phyloP scores from a whole-genome alignment of 495 filamentous ascomycete genomes.

The Penicillium mononematosum region DNA sequence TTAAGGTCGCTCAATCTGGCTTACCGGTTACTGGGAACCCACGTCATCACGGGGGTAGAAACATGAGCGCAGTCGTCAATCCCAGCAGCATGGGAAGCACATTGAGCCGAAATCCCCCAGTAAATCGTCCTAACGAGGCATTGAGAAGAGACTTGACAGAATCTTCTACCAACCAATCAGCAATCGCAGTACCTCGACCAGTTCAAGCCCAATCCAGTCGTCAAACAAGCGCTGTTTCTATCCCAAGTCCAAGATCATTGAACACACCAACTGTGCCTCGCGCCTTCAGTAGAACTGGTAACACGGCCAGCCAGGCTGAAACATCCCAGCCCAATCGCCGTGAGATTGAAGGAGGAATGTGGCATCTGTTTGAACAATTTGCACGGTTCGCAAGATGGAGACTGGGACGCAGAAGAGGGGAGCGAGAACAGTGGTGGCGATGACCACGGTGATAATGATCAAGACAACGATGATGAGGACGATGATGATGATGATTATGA shows the following conservation, averaged over 20 bases:
- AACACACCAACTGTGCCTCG: neutral
- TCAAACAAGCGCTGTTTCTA: neutral
- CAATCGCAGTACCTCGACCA: slow-evolving; percentile 2
- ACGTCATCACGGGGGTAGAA: neutral
- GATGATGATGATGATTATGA: slow-evolving; percentile 1
- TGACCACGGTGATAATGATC: neutral
- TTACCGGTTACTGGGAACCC: neutral
- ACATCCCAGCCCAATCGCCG: slow-evolving; percentile 39
- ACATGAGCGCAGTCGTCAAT: neutral
- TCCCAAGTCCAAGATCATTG: neutral
- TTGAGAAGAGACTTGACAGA: neutral
- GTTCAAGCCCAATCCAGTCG: neutral
- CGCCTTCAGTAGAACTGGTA: neutral
- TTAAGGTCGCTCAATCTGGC: neutral
- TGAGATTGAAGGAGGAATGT: slow-evolving; percentile 64
- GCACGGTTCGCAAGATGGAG: neutral
- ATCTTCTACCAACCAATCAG: neutral
- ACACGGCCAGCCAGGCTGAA: neutral
- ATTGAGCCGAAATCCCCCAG: neutral
- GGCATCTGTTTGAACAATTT: slow-evolving; percentile 58
- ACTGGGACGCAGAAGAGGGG: neutral
- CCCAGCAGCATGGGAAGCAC: neutral
- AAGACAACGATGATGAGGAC: neutral
- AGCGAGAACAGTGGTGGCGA: neutral
- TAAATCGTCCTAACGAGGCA: neutral